Conservation (phyloP, 2,329 filamentous ascomycete species). For the Byssochlamys sp. region DNA sequence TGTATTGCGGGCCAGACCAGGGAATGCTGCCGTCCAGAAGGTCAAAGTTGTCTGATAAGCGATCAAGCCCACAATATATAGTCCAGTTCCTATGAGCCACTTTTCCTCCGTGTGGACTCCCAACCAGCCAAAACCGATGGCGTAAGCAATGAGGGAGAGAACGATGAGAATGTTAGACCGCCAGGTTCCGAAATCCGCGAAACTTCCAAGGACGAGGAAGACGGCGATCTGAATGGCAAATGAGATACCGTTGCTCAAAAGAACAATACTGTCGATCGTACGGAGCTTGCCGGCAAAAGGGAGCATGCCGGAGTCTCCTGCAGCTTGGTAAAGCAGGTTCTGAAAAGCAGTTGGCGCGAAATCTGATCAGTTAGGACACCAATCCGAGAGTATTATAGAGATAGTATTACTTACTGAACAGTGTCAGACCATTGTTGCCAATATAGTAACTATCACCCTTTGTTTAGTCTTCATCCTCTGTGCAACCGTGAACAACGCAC, state of each 20-base stretch:
- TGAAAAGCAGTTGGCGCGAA: constrained; percentile 58
- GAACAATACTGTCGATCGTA: constrained; percentile 56
- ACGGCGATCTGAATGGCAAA: constrained; percentile 56
- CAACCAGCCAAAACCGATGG: constrained; percentile 57
- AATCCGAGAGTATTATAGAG: not conserved
- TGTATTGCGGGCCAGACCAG: constrained; percentile 48
- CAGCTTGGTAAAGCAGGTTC: constrained; percentile 54
- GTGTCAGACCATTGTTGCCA: constrained; percentile 54
- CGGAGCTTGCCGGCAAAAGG: constrained; percentile 48
- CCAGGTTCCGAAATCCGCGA: constrained; percentile 56
- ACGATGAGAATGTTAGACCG: constrained; percentile 54
- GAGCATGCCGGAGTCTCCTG: constrained; percentile 44
- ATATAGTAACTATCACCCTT: constrained; percentile 47
- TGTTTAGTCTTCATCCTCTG: constrained; percentile 11
- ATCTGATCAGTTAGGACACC: constrained; percentile 22
- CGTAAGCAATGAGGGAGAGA: constrained; percentile 53
- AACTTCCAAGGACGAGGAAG: constrained; percentile 38
- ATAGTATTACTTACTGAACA: constrained; percentile 40
- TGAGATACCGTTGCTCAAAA: constrained; percentile 57
- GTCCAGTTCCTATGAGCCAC: constrained; percentile 51
- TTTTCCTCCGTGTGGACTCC: constrained; percentile 51
- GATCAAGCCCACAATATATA: constrained; percentile 59
- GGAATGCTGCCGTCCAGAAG: constrained; percentile 60
- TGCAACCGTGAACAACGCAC: constrained; percentile 19
- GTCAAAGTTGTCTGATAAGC: constrained; percentile 58